These are phyloP conservation scores for Arthroderma sp. DNA, from an alignment of 2,329 filamentous ascomycete genomes.

Conservation along the genomic window DNA sequence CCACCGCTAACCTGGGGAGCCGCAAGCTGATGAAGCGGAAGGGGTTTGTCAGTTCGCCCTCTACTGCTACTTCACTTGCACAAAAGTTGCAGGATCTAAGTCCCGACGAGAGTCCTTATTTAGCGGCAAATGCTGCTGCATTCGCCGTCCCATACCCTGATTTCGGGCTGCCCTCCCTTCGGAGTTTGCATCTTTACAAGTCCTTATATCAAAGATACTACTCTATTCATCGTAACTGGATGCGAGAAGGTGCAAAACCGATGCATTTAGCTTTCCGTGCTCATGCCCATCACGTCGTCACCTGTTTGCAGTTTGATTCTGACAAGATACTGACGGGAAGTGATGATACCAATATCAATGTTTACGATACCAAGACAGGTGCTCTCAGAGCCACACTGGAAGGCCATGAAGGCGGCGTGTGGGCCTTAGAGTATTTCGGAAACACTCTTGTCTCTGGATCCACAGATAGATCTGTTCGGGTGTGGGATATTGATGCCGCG, in stretches of 20 bases:
- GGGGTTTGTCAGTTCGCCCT: slow-evolving; percentile 25
- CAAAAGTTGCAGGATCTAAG: slow-evolving; percentile 34
- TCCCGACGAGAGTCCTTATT: slow-evolving; percentile 66
- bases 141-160: slow-evolving; percentile 68
- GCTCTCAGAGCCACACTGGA: slow-evolving; percentile 69
- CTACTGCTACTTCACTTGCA: slow-evolving; percentile 27
- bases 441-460: slow-evolving; percentile 92
- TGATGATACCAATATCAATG: slow-evolving; percentile 93
- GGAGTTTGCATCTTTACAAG: slow-evolving; percentile 85
- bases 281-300: slow-evolving; percentile 91
- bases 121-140: slow-evolving; percentile 65
- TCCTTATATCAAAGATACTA: slow-evolving; percentile 88
- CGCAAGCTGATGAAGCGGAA: slow-evolving; percentile 47
- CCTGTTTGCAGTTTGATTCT: slow-evolving; percentile 91
- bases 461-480: slow-evolving; percentile 93
- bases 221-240: slow-evolving; percentile 86
- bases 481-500: slow-evolving; percentile 94
- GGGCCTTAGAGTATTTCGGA: slow-evolving; percentile 92
- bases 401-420: slow-evolving; percentile 93
- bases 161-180: slow-evolving; percentile 63
- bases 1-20: slow-evolving; percentile 30
- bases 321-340: slow-evolving; percentile 97
- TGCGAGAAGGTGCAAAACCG: slow-evolving; percentile 66
- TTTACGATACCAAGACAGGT: slow-evolving; percentile 94
- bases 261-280: slow-evolving; percentile 92